Conservation (phyloP, 768 basidiomycete species). For the Dacryopinax spathularia region DNA sequence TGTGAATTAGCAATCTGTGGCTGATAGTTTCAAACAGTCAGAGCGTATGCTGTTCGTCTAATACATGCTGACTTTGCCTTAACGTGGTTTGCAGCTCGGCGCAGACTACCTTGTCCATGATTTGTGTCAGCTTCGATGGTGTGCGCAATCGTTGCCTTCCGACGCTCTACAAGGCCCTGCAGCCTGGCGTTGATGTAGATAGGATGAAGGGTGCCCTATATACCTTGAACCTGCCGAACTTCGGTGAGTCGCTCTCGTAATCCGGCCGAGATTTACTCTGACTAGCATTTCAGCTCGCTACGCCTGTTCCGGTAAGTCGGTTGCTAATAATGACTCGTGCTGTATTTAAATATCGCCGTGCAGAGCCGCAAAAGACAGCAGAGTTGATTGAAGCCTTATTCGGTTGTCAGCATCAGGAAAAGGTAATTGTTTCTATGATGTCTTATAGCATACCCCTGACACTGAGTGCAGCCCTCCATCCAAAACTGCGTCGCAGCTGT, state of each 20-base stretch:
- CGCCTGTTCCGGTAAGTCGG: constrained; percentile 27
- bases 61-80: constrained; percentile 6
- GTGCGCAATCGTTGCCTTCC: constrained; percentile 50
- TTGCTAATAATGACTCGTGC: background rate
- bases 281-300: constrained; percentile 26
- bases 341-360: constrained; percentile 17
- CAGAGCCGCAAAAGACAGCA: constrained; percentile 51
- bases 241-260: constrained; percentile 31
- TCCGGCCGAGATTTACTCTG: background rate
- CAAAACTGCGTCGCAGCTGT: constrained; percentile 55
- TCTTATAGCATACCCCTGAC: background rate
- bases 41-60: constrained; percentile 17
- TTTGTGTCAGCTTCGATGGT: constrained; percentile 51
- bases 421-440: constrained; percentile 31
- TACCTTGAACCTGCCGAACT: constrained; percentile 50
- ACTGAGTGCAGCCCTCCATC: constrained; percentile 45
- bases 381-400: constrained; percentile 50
- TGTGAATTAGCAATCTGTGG: background rate
- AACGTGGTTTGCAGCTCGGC: constrained; percentile 22
- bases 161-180: constrained; percentile 39
- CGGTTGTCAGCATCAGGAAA: constrained; percentile 69
- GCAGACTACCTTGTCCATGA: constrained; percentile 38
- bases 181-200: constrained; percentile 65
- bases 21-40: constrained; percentile 14
- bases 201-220: constrained; percentile 87